Evolutionary conservation across 352 stramenopile species (phyloP).

Genomic region (Peronospora farinosa): DNA sequence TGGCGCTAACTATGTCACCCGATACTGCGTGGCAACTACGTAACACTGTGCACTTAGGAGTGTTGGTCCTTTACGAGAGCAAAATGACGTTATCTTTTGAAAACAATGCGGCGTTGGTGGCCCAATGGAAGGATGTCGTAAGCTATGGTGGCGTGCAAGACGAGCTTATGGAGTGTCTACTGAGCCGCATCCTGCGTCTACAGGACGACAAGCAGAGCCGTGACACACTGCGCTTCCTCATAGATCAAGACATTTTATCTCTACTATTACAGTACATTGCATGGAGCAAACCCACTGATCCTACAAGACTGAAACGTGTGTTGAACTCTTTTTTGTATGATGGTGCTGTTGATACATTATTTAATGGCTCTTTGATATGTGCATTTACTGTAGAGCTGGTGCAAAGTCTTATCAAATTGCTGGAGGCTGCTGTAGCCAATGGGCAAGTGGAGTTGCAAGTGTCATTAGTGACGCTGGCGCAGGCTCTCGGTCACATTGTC

Average conservation of each 20-base stretch:
- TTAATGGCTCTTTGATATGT: background rate
- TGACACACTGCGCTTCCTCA: conserved; percentile 28
- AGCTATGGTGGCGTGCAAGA: conserved; percentile 15
- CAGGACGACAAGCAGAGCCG: conserved; percentile 11
- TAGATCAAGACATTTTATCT: conserved; percentile 21
- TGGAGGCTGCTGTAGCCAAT: conserved; percentile 16
- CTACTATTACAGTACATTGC: conserved; percentile 38
- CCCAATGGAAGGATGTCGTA: conserved; percentile 12
- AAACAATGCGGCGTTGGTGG: conserved; percentile 1
- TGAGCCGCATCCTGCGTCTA: conserved; percentile 19
- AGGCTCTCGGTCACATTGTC: conserved; percentile 34
- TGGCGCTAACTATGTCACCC: conserved; percentile 13
- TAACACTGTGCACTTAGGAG: conserved; percentile 25
- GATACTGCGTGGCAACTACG: conserved; percentile 16
- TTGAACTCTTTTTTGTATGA: background rate
- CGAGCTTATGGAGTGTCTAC: conserved; percentile 19
- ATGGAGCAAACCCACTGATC: conserved; percentile 28
- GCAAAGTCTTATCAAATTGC: conserved; percentile 23
- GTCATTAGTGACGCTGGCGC: conserved; percentile 33
- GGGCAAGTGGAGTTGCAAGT: conserved; percentile 22
- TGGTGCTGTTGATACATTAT: background rate
- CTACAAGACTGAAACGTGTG: conserved; percentile 30
- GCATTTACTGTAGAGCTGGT: conserved; percentile 22
- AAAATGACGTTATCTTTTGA: conserved; percentile 10
- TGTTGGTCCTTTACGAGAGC: conserved; percentile 23